Evolutionary conservation across 2,329 filamentous ascomycete species (phyloP).

Genomic region (Colletotrichum scovillei): DNA sequence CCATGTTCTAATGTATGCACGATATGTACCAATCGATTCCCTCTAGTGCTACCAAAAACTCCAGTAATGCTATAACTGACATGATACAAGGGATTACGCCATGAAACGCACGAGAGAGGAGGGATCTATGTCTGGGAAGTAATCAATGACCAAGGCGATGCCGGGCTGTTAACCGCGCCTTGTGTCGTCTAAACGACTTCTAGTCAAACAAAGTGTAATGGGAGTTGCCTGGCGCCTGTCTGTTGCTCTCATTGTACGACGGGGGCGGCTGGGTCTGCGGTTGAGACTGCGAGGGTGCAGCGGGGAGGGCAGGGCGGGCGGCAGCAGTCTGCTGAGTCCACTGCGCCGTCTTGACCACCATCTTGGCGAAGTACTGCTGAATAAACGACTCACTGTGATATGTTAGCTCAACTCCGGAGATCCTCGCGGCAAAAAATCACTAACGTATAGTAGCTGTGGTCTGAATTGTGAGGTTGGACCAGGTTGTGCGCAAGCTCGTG

Average conservation of each 20-base stretch:
- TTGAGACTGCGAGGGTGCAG: constrained; percentile 11
- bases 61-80: constrained; percentile 6
- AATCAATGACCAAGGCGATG: not conserved
- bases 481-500: constrained; percentile 97
- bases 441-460: constrained; percentile 86
- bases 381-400: constrained; percentile 76
- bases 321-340: constrained; percentile 43
- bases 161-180: not conserved
- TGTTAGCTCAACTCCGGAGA: constrained; percentile 1
- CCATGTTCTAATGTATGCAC: not conserved
- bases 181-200: constrained; percentile 11
- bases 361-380: constrained; percentile 79
- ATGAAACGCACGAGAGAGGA: not conserved
- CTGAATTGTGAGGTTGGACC: constrained; percentile 79
- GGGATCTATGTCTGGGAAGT: constrained; percentile 1
- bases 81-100: not conserved
- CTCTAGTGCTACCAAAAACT: constrained; percentile 3
- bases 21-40: not conserved
- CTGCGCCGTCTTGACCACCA: constrained; percentile 66
- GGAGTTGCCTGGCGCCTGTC: constrained; percentile 24
- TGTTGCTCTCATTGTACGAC: constrained; percentile 31
- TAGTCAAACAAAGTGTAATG: constrained; percentile 33
- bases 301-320: constrained; percentile 16
- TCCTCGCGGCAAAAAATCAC: constrained; percentile 40
- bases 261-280: constrained; percentile 20